phyloP scores from a whole-genome alignment of 208 protist species.

The Acanthamoeba castellanii region DNA sequence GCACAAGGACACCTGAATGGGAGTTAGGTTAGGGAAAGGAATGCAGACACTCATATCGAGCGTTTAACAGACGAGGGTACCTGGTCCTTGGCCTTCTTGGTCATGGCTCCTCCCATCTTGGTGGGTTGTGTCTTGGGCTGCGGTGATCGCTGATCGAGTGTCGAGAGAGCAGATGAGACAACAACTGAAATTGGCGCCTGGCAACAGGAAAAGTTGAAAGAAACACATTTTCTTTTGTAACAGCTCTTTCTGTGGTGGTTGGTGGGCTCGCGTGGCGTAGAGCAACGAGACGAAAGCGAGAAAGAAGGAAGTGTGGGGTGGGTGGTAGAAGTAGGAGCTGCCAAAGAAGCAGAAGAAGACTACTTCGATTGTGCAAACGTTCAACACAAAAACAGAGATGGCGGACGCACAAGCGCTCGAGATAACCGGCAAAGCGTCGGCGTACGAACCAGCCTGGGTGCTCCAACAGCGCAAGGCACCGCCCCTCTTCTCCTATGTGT shows the following conservation, averaged over 20 bases:
- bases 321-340: no score
- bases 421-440: neutral
- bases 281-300: no score
- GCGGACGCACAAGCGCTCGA: neutral
- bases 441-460: neutral
- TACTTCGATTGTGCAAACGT: neutral
- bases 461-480: neutral
- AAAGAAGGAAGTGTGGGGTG: no score
- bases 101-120: slow-evolving; percentile 60
- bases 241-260: neutral
- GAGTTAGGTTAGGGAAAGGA: neutral
- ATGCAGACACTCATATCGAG: neutral
- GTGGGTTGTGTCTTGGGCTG: neutral
- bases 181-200: neutral
- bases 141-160: no score
- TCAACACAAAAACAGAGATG: neutral
- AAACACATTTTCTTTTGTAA: neutral
- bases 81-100: slow-evolving; percentile 62
- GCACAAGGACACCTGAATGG: slow-evolving; percentile 32
- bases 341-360: no score
- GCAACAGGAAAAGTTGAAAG: neutral
- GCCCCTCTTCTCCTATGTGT: neutral
- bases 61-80: neutral
- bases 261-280: no score
- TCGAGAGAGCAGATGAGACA: neutral